Evolutionary conservation across 129 eudicot genomes (phyloP), one percentile per base, ranked within the genome.

Genomic region (Lactuca sativa): DNA sequence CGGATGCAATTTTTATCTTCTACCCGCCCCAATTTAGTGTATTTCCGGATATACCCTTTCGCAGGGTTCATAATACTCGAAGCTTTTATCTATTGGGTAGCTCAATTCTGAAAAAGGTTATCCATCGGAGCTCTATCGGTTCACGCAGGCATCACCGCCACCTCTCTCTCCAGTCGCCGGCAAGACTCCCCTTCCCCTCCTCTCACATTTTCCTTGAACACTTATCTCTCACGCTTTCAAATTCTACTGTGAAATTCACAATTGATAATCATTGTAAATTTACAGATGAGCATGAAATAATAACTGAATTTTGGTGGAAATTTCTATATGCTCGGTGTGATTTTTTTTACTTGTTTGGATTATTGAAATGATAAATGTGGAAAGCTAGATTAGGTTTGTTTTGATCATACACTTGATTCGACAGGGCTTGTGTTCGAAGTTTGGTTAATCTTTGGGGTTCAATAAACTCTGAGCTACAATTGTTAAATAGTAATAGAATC

Each of bases 81-180:
- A 25, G 56, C 1, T 40, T 70, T 59, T 71, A 62, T 72, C 70
- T 52, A 36, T 4, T 43, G 3, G 34, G 70, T 58, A 70, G 75
- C 75, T 70, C 48, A 58, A 52, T 67, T 67, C 36, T 17, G 37
- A 4, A 64, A 51, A 71, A 44, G 55, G 69, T 72, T 62, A 72
- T 72, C 77, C 77, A 72, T 62, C 77, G 62, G 55, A 51, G 69
- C 69, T 62, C 77, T 62, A 61, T 71, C 70, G 9, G 25, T 47
- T 51, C 57, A 47, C 25, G 17, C 10, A 33, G 74, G 41, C 66
- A 14, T 13, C 73, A 37, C 21, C 63, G 54, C 4, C 7, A 47
- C 16, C n/a, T 61, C 53, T 34, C 47, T 34, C 52, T 52, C 77
- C 63, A 31, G 62, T 62, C 55, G n/a, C 70, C 77, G 77, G 70